Percentiles rank a stretch among this genome's conserved stretches.
These are phyloP conservation scores for Neopestalotiopsis sp. DNA, from an alignment of 2,329 filamentous ascomycete species.

Conservation along the genomic window DNA sequence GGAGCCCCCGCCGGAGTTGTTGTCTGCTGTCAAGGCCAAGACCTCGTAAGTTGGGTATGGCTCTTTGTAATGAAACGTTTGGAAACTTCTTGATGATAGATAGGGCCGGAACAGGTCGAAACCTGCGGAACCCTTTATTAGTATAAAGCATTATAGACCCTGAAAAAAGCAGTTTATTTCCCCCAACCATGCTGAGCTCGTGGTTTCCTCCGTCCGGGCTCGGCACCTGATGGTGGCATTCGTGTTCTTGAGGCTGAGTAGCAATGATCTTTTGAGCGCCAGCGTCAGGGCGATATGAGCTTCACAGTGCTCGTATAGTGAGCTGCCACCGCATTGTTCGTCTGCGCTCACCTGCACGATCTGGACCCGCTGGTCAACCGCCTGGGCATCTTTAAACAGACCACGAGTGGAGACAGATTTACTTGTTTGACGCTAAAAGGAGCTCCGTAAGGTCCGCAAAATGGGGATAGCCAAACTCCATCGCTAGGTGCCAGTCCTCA, in stretches of 20 bases:
- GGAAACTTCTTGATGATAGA: conserved; percentile 11
- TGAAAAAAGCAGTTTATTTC: conserved; percentile 5
- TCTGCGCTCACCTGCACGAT: conserved; percentile 1
- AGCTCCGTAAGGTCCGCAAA: background rate
- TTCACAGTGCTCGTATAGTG: background rate
- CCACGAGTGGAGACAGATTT: background rate
- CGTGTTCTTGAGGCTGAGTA: background rate
- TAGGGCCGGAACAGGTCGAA: background rate
- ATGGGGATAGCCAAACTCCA: background rate
- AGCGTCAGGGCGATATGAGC: background rate
- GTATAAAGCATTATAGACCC: conserved; percentile 6
- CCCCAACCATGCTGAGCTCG: background rate
- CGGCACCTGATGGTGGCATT: background rate
- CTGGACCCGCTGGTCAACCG: background rate
- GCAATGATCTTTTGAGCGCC: background rate
- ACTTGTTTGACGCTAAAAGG: conserved; percentile 14
- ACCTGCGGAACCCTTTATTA: background rate
- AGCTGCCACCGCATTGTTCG: background rate
- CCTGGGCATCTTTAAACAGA: conserved; percentile 1
- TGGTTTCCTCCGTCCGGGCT: background rate
- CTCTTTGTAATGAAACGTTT: background rate
- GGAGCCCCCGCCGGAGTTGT: conserved; percentile 81
- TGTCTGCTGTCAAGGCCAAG: conserved; percentile 64
- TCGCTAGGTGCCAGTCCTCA: background rate
- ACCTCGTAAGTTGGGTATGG: conserved; percentile 24